Evolutionary conservation across 1,284 basidiomycete species (phyloP).

Genomic region (Cryptococcus sp.): DNA sequence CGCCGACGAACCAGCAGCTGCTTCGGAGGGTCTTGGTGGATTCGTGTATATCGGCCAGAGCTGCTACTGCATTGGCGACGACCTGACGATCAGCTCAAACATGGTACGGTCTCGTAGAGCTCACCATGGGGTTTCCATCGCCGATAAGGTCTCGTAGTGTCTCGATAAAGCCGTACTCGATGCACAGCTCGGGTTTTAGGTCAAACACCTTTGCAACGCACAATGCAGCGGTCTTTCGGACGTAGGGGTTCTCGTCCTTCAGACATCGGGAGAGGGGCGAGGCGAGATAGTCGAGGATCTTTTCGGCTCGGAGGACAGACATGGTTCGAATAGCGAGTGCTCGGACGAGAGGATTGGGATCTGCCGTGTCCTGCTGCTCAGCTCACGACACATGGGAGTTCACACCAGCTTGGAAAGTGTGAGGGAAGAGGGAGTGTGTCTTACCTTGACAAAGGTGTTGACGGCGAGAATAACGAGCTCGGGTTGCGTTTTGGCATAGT

Average conservation of each 20-base stretch:
- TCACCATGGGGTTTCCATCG: constrained; percentile 94
- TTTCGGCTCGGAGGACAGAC: constrained; percentile 93
- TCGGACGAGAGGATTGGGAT: constrained; percentile 91
- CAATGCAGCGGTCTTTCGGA: constrained; percentile 92
- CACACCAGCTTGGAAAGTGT: background rate
- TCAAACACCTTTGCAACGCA: constrained; percentile 95
- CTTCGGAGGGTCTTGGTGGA: background rate
- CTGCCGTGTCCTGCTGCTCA: constrained; percentile 75
- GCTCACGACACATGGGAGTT: constrained; percentile 1
- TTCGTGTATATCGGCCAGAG: constrained; percentile 86
- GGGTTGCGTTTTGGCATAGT: constrained; percentile 97
- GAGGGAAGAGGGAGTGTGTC: constrained; percentile 3
- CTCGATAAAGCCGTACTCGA: constrained; percentile 91
- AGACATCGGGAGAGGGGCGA: constrained; percentile 88
- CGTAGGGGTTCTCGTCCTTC: constrained; percentile 93
- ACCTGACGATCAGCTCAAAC: constrained; percentile 49
- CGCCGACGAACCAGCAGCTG: constrained; percentile 53
- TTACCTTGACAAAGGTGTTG: constrained; percentile 85
- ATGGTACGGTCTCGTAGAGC: constrained; percentile 18
- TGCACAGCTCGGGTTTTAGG: constrained; percentile 87
- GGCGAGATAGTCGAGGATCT: constrained; percentile 97
- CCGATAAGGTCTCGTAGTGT: constrained; percentile 62
- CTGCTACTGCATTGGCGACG: constrained; percentile 95
- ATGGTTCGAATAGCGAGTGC: constrained; percentile 96
- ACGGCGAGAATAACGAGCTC: constrained; percentile 96